Conservation (phyloP, 78 protist species). For the Dictyostelium intermedium region DNA sequence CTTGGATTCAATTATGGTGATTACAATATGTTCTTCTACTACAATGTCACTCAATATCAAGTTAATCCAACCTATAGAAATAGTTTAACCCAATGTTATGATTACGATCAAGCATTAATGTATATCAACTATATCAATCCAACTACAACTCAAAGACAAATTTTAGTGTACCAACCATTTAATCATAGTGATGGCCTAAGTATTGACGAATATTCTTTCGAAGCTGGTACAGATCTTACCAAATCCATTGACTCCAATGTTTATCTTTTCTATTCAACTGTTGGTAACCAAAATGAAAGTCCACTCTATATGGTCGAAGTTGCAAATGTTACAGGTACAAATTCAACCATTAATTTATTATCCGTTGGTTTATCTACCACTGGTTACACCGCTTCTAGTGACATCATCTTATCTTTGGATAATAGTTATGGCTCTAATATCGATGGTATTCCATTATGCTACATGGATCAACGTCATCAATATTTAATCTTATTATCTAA, state of each 20-base stretch:
- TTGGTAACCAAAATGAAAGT: not conserved
- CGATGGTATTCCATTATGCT: not conserved
- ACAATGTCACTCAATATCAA: not conserved
- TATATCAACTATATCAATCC: not conserved
- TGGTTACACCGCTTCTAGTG: not conserved
- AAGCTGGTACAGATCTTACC: not conserved
- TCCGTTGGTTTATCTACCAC: not conserved
- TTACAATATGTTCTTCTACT: not conserved
- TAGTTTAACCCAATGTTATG: not conserved
- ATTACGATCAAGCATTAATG: not conserved
- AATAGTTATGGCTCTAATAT: not conserved
- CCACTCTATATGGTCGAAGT: not conserved
- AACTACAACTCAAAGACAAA: not conserved
- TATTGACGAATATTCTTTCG: not conserved
- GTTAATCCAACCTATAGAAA: not conserved
- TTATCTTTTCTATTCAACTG: not conserved
- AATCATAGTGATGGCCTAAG: not conserved
- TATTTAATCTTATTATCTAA: not conserved
- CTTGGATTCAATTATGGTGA: not conserved
- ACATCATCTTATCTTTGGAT: not conserved
- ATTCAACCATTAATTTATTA: not conserved
- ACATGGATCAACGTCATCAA: not conserved
- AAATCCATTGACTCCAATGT: not conserved
- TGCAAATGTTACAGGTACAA: not conserved
- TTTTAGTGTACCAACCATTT: not conserved